Base-by-base conservation (phyloP, 306 rosid species). In the Trifolium subterraneum region DNA sequence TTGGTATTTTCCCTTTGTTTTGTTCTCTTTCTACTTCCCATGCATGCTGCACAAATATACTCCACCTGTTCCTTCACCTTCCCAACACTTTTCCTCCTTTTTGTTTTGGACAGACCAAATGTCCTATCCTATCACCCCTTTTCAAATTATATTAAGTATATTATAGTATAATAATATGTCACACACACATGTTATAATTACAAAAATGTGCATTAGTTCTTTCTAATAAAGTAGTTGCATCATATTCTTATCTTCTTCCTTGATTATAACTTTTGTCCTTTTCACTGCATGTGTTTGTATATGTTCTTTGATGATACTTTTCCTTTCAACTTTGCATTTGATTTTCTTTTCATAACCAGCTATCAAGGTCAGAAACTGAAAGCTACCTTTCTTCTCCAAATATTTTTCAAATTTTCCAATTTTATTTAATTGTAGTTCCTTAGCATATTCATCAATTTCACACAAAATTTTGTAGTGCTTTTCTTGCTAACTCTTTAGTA, bases 161-260 rank as follows among this genome's bases (percentile, higher is more conserved):
- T 50, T 20, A 55, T 22, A 55, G n/a, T 55, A 38, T 36, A 18
- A 10, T 35, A 64, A 36, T 16, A 1, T 36, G 27, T 36, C 29
- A 64, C 47, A 64, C n/a, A 22, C 35, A 64, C 11, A 20, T 12
- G 47, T 65, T 10, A 36, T 12, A 62, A n/a, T n/a, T 64, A 68
- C 74, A 61, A 68, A 73, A 61, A 70, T n/a, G n/a, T 4, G 64
- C 23, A 60, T 71, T 31, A 18, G 29, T 69, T 70, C 56, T 12
- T 41, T 79, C 72, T 39, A 48, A 45, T 62, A 60, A 82, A 78
- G 68, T 47, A 54, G 33, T n/a, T 33, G 11, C 68, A 61, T 39
- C 70, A 44, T 72, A 80, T 77, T 82, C 81, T 64, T 78, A 74
- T 80, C 79, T 65, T 73, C 83, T 35, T 60, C 54, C 12, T 51